Conservation (phyloP, 2,329 filamentous ascomycete species). For the Microcyclospora tardicrescens region DNA sequence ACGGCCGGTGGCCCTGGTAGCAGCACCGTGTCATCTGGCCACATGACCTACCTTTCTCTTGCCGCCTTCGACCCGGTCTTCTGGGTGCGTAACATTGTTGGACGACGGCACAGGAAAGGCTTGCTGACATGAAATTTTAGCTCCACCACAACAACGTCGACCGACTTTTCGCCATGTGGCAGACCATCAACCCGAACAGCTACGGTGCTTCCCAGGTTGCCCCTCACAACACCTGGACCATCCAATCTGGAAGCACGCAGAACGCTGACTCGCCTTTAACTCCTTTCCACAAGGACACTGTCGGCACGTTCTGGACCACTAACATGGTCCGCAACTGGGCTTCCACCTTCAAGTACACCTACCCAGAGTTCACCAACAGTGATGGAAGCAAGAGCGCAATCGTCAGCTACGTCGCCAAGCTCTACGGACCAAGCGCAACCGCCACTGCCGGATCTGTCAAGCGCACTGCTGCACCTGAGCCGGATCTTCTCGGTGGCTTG, state of each 20-base stretch:
- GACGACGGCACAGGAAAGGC: no score
- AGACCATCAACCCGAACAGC: conserved; percentile 13
- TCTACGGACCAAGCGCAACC: conserved; percentile 38
- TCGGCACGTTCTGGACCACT: conserved; percentile 56
- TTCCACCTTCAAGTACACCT: conserved; percentile 57
- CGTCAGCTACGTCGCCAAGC: conserved; percentile 32
- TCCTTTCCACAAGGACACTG: conserved; percentile 49
- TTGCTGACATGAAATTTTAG: no score
- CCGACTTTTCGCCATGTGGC: conserved; percentile 23
- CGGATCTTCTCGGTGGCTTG: neutral
- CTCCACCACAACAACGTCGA: conserved; percentile 25
- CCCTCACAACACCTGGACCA: conserved; percentile 19
- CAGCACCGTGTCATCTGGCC: conserved; percentile 7
- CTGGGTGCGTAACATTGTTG: conserved; percentile 6
- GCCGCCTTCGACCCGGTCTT: conserved; percentile 23
- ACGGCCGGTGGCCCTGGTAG: conserved; percentile 11
- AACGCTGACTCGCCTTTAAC: conserved; percentile 24
- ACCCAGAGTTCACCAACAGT: conserved; percentile 48
- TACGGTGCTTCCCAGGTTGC: conserved; percentile 16
- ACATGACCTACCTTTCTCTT: conserved; percentile 21
- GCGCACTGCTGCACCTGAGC: conserved; percentile 8
- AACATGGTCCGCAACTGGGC: conserved; percentile 44
- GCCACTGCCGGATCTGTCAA: conserved; percentile 22
- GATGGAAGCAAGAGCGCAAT: conserved; percentile 33
- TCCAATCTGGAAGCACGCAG: conserved; percentile 13